Evolutionary conservation across 257 asterid species (phyloP).

Genomic region (Ilex asprella): DNA sequence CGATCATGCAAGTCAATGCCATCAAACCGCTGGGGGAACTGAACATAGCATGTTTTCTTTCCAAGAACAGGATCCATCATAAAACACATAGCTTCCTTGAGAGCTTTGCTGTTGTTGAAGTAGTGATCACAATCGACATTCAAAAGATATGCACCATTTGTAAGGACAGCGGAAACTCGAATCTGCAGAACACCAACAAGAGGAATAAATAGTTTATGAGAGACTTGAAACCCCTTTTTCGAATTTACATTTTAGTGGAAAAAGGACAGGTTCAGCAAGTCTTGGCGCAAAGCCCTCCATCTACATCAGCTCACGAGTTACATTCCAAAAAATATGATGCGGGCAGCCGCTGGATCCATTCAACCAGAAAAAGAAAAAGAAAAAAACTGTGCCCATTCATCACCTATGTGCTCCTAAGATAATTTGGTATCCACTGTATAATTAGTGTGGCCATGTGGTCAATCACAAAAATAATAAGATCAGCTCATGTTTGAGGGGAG

Average conservation of each 20-base stretch:
- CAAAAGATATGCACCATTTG: constrained; percentile 67
- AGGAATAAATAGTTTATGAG: not conserved
- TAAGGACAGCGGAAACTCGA: constrained; percentile 68
- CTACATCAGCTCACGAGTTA: too few species aligned
- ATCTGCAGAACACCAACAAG: constrained; percentile 33
- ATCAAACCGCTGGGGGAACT: constrained; percentile 67
- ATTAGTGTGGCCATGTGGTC: too few species aligned
- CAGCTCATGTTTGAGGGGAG: too few species aligned
- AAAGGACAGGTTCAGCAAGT: not conserved
- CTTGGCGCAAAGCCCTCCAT: not conserved
- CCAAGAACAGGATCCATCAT: constrained; percentile 62
- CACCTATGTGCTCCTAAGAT: not conserved
- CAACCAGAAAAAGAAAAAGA: too few species aligned
- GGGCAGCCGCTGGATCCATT: not conserved
- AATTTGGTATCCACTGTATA: too few species aligned
- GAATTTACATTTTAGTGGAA: not conserved
- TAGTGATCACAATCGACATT: constrained; percentile 74
- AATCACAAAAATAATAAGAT: too few species aligned
- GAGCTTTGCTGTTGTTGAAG: constrained; percentile 71
- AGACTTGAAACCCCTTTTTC: too few species aligned
- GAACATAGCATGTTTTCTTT: constrained; percentile 64
- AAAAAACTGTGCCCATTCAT: not conserved
- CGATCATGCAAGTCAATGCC: constrained; percentile 72
- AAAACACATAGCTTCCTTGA: constrained; percentile 70
- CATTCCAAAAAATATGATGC: too few species aligned